Conservation (phyloP, 306 rosid species). For the Arachis hypogaea region DNA sequence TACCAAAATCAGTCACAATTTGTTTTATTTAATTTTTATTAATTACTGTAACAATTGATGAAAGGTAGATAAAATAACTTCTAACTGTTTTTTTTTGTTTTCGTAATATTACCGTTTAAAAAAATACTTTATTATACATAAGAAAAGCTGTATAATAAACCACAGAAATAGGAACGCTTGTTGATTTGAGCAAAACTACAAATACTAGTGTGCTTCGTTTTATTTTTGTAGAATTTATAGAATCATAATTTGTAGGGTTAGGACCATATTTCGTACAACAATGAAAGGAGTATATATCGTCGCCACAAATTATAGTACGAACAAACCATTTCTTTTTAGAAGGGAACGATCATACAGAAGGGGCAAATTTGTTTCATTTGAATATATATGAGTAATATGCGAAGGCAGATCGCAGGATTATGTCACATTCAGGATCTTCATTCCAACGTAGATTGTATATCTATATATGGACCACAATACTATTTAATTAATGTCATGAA, state of each 20-base stretch:
- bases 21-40: too few relatives aligned
- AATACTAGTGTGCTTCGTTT: too few relatives aligned
- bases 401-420: neutral
- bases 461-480: constrained; percentile 36
- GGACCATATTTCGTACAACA: too few relatives aligned
- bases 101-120: too few relatives aligned
- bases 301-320: neutral
- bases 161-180: neutral
- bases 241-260: too few relatives aligned
- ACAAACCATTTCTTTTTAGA: neutral
- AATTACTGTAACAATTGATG: too few relatives aligned
- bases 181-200: neutral
- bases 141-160: neutral
- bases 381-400: neutral
- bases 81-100: too few relatives aligned
- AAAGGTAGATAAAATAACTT: too few relatives aligned
- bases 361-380: constrained; percentile 8
- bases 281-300: neutral
- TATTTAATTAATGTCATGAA: constrained; percentile 44
- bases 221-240: too few relatives aligned
- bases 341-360: neutral
- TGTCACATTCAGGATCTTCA: constrained; percentile 19
- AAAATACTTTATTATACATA: neutral
- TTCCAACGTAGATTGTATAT: constrained; percentile 14
- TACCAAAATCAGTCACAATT: too few relatives aligned